Conservation (phyloP, 495 filamentous ascomycete genomes). For the Hypoxylon intermedium region DNA sequence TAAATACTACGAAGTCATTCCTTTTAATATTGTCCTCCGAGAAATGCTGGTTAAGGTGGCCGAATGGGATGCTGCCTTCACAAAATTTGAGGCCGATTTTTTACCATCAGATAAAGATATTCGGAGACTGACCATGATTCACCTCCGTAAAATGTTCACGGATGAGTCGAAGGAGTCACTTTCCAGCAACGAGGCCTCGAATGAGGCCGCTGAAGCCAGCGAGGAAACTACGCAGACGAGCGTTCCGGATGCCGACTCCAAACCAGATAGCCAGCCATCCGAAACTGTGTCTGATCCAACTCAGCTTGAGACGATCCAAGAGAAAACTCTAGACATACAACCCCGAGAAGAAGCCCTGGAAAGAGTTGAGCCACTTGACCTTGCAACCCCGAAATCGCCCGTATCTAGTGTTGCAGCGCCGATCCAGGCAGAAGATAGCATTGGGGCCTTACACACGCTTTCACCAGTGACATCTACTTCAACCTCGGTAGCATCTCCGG, state of each 20-base stretch:
- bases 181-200: conserved; percentile 64
- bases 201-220: conserved; percentile 46
- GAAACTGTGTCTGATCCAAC: conserved; percentile 16
- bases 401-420: conserved; percentile 14
- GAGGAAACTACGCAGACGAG: conserved; percentile 51
- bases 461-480: conserved; percentile 1
- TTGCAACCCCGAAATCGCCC: conserved; percentile 63
- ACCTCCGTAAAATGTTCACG: conserved; percentile 93
- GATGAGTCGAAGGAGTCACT: conserved; percentile 79
- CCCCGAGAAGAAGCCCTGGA: conserved; percentile 49
- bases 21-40: conserved; percentile 84
- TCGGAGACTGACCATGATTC: conserved; percentile 83
- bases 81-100: conserved; percentile 89
- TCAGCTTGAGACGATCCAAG: conserved; percentile 27
- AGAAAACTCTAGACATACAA: conserved; percentile 20
- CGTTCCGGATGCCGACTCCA: conserved; percentile 38
- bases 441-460: conserved; percentile 10
- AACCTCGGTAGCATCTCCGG: conserved; percentile 11
- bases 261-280: conserved; percentile 37
- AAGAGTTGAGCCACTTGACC: conserved; percentile 72
- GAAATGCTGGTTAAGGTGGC: conserved; percentile 90
- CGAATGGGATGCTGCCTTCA: conserved; percentile 90
- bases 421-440: conserved; percentile 18
- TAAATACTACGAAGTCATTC: conserved; percentile 95
- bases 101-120: conserved; percentile 99